Evolutionary conservation across 1,284 basidiomycete genomes (phyloP), one percentile per base, ranked within the genome.

Genomic region (Leccinum fallax): DNA sequence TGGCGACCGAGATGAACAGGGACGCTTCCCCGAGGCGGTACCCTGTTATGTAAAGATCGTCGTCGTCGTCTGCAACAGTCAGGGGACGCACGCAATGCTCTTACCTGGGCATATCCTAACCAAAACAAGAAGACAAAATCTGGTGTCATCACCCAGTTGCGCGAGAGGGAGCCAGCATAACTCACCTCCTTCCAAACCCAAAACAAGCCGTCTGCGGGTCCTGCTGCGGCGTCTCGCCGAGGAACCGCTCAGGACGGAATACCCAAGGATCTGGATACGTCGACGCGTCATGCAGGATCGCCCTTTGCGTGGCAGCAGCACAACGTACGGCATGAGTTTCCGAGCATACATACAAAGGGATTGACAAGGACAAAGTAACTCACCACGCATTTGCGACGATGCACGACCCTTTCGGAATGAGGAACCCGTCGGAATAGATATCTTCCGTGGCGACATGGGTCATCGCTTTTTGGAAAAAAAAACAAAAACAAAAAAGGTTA

Each of bases 401-500:
- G 4, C 56, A 26, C 2, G 74, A 68, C 21, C 76, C 78, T 63
- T 81, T 79, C 0, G 80, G 80, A 19, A 83, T 77, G 9, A 76
- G 58, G 60, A 75, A 76, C 8, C 76, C 77, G 3, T 70, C 48
- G 16, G 66, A 66, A 34, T 74, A 64, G 16, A 78, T 74, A 24
- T 83, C 78, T 61, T 79, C 73, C 16, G 65, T 68, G 1, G 77
- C 67, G 2, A 77, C 72, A 51, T 81, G 80, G 1, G 69, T 16
- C 7, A 77, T 66, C 4, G 70, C 79, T 80, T 28, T 55, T 30
- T 19, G 1, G 4, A 30, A 4, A 30, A 30, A 30, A 30, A 30
- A 28, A 28, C 7, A 28, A 28, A 28, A 7, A 24, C 24, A 32
- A 32, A n/a, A 2, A 5, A 36, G 34, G 0, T 19, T 5, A 76